These are phyloP conservation scores for Fusarium sp. DNA, from an alignment of 2,329 filamentous ascomycete genomes.

Conservation along the genomic window DNA sequence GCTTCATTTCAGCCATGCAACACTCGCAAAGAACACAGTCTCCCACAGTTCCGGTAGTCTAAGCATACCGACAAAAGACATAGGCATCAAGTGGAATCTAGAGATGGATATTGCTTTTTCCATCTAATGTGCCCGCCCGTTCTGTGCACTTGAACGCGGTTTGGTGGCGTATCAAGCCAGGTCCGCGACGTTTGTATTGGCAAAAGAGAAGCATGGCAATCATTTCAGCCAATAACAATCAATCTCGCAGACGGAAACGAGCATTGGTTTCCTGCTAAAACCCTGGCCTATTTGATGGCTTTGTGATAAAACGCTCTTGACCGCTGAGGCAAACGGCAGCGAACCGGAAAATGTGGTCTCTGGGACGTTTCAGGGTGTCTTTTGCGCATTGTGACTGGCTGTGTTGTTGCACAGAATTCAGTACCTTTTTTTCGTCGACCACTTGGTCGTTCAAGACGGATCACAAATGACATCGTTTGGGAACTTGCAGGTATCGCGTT, in stretches of 20 bases:
- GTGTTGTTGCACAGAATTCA: not conserved
- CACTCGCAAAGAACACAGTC: not conserved
- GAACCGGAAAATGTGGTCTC: not conserved
- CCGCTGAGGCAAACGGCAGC: not conserved
- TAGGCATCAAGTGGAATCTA: not conserved
- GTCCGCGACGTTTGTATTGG: not conserved
- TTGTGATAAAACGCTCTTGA: not conserved
- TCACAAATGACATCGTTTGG: not conserved
- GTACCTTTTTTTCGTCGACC: not conserved
- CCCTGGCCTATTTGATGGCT: not conserved
- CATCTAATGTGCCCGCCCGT: not conserved
- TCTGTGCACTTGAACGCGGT: not conserved
- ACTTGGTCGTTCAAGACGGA: slow-evolving; percentile 3
- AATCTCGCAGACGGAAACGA: not conserved
- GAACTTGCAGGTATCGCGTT: not conserved
- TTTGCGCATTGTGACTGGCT: not conserved
- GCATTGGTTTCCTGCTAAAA: not conserved
- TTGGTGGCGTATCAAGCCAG: not conserved
- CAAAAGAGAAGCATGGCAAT: not conserved
- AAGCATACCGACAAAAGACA: not conserved
- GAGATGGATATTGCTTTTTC: not conserved
- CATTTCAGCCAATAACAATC: not conserved
- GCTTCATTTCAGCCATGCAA: not conserved
- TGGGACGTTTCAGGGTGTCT: not conserved
- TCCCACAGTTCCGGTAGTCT: not conserved